Base-by-base conservation (phyloP, 352 stramenopile genomes). In the Elongisporangium prolatum region DNA sequence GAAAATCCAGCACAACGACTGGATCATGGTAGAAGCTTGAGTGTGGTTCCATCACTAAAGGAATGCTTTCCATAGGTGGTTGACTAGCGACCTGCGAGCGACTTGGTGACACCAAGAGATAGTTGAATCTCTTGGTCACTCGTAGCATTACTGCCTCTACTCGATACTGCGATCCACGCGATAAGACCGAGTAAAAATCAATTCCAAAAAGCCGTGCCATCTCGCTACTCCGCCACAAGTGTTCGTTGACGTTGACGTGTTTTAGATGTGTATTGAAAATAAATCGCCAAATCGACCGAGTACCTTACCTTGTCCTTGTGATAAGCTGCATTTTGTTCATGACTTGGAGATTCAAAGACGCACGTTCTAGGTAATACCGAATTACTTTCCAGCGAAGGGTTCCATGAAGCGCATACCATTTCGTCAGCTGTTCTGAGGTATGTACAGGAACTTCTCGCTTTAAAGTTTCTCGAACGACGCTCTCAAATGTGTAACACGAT, bases 1-100 rank as follows among this genome's bases (percentile, higher is more conserved):
- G 98, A 62, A 99, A 99, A 67, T 99, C 98, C 50, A 99, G 92
- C 17, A 99, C 97, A 24, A 99, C 88, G 21, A 99, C 89, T 10
- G 98, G 98, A 34, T 99, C 95, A 4, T 84, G 75, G 70, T 99
- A 98, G 67, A 99, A 98, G 48, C 79, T 88, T 16, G 92, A 98
- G 38, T 96, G 65, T 1, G 98, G 97, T 67, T 99, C 98, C 70
- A 98, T 94, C 1, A 98, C 93, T 8, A 98, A 64, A 21, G 95
- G 93, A 48, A 98, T 97, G 52, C 79, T 84, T 62, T 98, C 93
- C 83, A 98, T 93, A 2, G 92, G 79, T 4, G 92, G 73, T 66
- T 98, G 95, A 0, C 71, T 61, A 49, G 91, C 89, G 21, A 98
- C 89, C 77, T 92, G 83, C 0, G 69, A 77, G 59, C 82, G 67